phyloP scores from a whole-genome alignment of 129 eudicot species.

The Artemisia annua region DNA sequence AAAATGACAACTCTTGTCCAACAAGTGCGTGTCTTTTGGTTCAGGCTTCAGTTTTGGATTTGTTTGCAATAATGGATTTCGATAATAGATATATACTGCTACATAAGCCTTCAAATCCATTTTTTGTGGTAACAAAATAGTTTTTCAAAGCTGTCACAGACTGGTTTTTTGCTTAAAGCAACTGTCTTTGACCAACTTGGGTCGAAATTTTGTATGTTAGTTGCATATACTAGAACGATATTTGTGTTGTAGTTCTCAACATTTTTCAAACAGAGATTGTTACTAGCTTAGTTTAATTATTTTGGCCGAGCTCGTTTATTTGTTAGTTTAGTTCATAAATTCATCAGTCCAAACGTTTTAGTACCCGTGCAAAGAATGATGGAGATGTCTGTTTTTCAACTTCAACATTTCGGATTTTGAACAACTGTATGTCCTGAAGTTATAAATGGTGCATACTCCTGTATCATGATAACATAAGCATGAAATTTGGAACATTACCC shows the following conservation, averaged over 20 bases:
- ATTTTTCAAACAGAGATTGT: too few relatives aligned
- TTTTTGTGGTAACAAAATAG: slow-evolving; percentile 1
- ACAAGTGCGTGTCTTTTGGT: not conserved
- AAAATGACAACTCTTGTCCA: slow-evolving; percentile 32
- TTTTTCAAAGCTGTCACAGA: not conserved
- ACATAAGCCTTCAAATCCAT: not conserved
- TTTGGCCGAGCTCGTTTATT: too few relatives aligned
- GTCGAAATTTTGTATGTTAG: not conserved
- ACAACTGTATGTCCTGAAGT: too few relatives aligned
- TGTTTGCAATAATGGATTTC: not conserved
- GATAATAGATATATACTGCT: not conserved
- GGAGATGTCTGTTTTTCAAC: too few relatives aligned
- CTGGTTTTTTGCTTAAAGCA: not conserved
- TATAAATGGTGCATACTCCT: too few relatives aligned
- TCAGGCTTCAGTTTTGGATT: slow-evolving; percentile 13
- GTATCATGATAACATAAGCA: too few relatives aligned
- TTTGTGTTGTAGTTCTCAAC: not conserved
- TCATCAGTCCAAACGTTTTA: too few relatives aligned
- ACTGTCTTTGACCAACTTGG: not conserved
- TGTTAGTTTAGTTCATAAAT: too few relatives aligned
- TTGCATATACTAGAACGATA: not conserved
- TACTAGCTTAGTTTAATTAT: too few relatives aligned
- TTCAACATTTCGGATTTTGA: too few relatives aligned
- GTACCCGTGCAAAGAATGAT: too few relatives aligned
- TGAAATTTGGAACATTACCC: too few relatives aligned